These are phyloP conservation scores for Apiospora sp. DNA, from an alignment of 2,329 filamentous ascomycete species.

Conservation along the genomic window DNA sequence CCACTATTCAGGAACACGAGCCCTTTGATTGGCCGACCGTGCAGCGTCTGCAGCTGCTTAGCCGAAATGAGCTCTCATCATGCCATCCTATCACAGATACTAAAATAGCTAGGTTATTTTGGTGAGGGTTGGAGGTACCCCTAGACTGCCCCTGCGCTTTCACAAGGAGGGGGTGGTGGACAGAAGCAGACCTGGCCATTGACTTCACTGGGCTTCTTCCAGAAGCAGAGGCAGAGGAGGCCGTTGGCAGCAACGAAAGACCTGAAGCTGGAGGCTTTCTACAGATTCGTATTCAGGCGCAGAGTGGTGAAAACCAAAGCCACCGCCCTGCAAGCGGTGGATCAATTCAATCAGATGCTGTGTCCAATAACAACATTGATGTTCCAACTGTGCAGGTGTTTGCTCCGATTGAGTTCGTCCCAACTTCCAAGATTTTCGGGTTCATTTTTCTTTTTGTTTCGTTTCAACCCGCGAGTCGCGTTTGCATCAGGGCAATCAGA, in stretches of 20 bases:
- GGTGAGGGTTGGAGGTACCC: conserved; percentile 3
- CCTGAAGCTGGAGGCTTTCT: background rate
- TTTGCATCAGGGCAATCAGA: background rate
- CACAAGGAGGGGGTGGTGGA: background rate
- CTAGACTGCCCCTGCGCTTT: conserved; percentile 1
- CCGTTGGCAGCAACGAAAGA: background rate
- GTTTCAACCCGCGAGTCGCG: conserved; percentile 17
- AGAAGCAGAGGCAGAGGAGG: background rate
- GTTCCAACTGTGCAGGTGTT: background rate
- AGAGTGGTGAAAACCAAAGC: background rate
- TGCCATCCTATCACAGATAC: conserved; percentile 19
- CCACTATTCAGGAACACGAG: conserved; percentile 25
- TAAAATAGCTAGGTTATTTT: background rate
- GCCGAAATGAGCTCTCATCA: conserved; percentile 20
- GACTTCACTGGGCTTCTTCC: background rate
- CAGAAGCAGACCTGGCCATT: background rate
- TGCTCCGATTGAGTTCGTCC: conserved; percentile 6
- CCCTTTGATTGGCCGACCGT: conserved; percentile 22
- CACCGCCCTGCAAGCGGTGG: conserved; percentile 13
- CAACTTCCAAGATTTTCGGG: background rate
- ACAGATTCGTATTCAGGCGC: background rate
- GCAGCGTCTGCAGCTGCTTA: conserved; percentile 15
- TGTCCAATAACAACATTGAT: background rate
- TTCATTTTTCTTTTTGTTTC: background rate
- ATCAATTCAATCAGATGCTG: background rate